Evolutionary conservation across 169 alveolate genomes (phyloP).

Genomic region (Plasmodium fragile): DNA sequence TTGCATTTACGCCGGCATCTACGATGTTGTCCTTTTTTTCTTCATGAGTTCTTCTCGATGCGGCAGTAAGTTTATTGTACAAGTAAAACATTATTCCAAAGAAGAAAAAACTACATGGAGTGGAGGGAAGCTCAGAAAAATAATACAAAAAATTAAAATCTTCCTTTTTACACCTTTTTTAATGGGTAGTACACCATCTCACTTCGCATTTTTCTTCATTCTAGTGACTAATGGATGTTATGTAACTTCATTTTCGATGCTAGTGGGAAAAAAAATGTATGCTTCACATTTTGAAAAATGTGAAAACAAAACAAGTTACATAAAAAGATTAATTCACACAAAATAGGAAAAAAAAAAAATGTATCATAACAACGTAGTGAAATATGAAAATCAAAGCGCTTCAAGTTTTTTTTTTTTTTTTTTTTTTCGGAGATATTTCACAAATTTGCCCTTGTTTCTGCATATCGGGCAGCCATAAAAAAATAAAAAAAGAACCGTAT

Average conservation of each 20-base stretch:
- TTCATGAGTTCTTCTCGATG: constrained; percentile 9
- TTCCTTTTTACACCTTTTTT: constrained; percentile 3
- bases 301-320: not conserved
- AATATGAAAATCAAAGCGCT: not conserved
- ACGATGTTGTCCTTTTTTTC: not conserved
- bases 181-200: not conserved
- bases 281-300: not conserved
- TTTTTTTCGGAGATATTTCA: not conserved
- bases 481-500: not conserved
- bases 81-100: constrained; percentile 32
- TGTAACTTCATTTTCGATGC: constrained; percentile 9
- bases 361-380: not conserved
- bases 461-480: not conserved
- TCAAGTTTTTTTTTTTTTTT: not conserved
- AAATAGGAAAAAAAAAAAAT: not conserved
- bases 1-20: not conserved
- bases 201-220: not conserved
- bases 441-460: not conserved
- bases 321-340: constrained; percentile 3
- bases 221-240: constrained; percentile 2
- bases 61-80: constrained; percentile 19
- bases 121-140: not conserved
- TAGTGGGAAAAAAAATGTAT: not conserved
- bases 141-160: not conserved
- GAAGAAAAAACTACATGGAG: not conserved